These are phyloP conservation scores for Xylariomycetidae sp. DNA, from an alignment of 2,329 filamentous ascomycete species.

Conservation along the genomic window DNA sequence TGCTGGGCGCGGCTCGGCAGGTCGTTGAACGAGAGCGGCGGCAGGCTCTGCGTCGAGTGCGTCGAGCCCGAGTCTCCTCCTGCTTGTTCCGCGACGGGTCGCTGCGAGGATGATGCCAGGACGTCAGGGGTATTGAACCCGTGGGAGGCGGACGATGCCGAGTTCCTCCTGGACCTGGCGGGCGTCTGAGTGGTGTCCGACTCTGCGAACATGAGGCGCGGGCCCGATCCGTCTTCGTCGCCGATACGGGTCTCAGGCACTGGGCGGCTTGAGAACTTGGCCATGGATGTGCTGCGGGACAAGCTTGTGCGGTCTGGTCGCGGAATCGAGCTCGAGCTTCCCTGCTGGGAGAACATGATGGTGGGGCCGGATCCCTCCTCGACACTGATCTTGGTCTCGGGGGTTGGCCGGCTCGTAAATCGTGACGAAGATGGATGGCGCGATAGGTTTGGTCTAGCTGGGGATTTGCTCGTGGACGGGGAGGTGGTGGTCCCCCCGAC, in stretches of 20 bases:
- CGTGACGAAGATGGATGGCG: slow-evolving; percentile 52
- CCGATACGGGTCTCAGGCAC: slow-evolving; percentile 55
- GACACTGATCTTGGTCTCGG: slow-evolving; percentile 60
- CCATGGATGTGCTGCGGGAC: slow-evolving; percentile 44
- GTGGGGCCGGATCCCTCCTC: slow-evolving; percentile 63
- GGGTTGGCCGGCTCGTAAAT: slow-evolving; percentile 70
- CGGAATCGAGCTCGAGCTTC: slow-evolving; percentile 24
- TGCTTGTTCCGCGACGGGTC: slow-evolving; percentile 11
- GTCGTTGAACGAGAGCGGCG: slow-evolving; percentile 80
- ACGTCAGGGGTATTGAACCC: slow-evolving; percentile 41
- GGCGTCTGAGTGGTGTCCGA: slow-evolving; percentile 29
- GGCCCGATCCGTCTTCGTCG: slow-evolving; percentile 52
- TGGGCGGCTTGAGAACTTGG: slow-evolving; percentile 58
- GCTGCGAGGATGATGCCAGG: slow-evolving; percentile 34
- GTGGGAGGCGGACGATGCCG: slow-evolving; percentile 30
- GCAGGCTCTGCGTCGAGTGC: slow-evolving; percentile 57
- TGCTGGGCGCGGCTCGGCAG: slow-evolving; percentile 80
- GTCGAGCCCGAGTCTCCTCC: slow-evolving; percentile 28
- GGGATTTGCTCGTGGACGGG: slow-evolving; percentile 11
- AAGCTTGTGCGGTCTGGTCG: slow-evolving; percentile 31
- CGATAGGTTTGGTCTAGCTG: slow-evolving; percentile 43
- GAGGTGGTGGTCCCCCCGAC: background rate
- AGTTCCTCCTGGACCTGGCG: slow-evolving; percentile 33
- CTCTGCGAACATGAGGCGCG: slow-evolving; percentile 61
- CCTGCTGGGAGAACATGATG: slow-evolving; percentile 67